These are phyloP conservation scores for Simmondsia chinensis DNA, from an alignment of 148 eudicot species.

Conservation along the genomic window DNA sequence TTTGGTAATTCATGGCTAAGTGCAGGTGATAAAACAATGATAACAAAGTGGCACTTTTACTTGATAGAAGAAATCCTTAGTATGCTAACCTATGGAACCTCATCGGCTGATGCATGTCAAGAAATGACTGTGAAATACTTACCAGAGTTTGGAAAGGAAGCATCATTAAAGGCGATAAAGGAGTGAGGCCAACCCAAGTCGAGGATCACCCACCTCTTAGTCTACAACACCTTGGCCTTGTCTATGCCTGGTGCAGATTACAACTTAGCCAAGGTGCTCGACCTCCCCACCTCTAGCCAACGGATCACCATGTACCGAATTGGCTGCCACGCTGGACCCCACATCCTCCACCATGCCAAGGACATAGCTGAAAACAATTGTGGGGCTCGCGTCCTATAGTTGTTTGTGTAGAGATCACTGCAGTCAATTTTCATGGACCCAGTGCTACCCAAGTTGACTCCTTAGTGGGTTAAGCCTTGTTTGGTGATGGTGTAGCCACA, in stretches of 20 bases:
- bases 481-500: slow-evolving; percentile 1
- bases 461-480: neutral
- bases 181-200: slow-evolving; percentile 3
- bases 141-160: neutral
- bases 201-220: neutral
- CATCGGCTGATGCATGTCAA: neutral
- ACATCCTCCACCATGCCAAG: neutral
- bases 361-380: neutral
- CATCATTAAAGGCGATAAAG: neutral
- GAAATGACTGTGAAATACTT: neutral
- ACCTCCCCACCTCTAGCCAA: neutral
- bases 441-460: neutral
- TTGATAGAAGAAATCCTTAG: neutral
- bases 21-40: slow-evolving; percentile 1
- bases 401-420: neutral
- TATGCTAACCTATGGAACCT: slow-evolving; percentile 1
- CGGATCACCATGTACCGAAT: neutral
- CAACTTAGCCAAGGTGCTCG: neutral
- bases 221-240: neutral
- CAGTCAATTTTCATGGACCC: neutral
- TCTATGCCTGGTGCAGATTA: neutral
- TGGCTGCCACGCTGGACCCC: neutral
- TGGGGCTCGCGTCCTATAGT: neutral
- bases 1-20: neutral
- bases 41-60: neutral